Evolutionary conservation across 2,329 filamentous ascomycete species (phyloP), one percentile per base, ranked within the genome.

Genomic region (Myriosclerotinia scirpicola): DNA sequence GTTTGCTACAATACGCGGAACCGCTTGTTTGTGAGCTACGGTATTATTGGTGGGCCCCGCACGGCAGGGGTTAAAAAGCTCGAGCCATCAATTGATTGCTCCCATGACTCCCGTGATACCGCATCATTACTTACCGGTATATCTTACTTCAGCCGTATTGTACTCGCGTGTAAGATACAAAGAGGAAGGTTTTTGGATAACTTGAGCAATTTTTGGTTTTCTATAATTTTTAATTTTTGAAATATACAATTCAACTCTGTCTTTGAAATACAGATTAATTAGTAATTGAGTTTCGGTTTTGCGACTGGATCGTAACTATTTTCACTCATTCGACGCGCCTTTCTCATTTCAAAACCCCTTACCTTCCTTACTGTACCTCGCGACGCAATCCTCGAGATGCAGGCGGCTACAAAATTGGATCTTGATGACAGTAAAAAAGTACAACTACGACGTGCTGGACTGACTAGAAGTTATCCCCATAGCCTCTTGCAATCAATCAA

Each of bases 351-450:
- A 22, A 15, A 22, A 36, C 12, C n/a, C 44, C 5, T 58, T 38
- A 44, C 42, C 46, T 48, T 22, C 36, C 54, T 42, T 30, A 30
- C 54, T 30, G 30, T 36, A 36, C 55, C n/a, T 42, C 44, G 53
- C 53, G 60, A 67, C 61, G 54, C 65, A 60, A 48, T 54, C 44
- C 22, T 40, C 34, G 36, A 62, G 30, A 66, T 66, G 64, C 34
- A 50, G 22, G 26, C 53, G 17, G 26, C 53, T 12, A 56, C 50
- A 17, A 40, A 52, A 26, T 65, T 67, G 22, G 48, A 58, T 36
- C 65, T 67, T 40, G 26, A 67, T 42, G 65, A 67, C 22, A 64
- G 52, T 46, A 59, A 42, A n/a, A 67, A 67, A 54, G 15, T 5
- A 22, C 30, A 42, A 54, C 11, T 9, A n/a, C 53, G 65, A 46